Conservation (phyloP, 768 basidiomycete genomes). For the Auricularia auricula-judae region DNA sequence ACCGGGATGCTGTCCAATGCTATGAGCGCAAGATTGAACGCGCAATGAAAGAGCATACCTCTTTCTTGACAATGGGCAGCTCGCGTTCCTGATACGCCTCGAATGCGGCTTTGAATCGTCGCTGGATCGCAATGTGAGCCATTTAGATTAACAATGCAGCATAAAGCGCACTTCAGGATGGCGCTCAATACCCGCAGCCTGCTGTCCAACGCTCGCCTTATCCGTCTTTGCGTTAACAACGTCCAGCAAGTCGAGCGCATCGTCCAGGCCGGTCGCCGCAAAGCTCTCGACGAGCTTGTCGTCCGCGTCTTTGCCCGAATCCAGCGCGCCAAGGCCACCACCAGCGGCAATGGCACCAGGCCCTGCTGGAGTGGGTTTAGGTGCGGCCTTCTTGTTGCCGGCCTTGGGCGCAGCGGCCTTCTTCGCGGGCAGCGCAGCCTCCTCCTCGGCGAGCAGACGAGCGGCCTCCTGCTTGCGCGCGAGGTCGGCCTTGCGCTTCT, state of each 20-base stretch:
- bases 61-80: constrained; percentile 62
- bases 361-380: constrained; percentile 49
- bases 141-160: constrained; percentile 4
- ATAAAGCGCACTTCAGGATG: constrained; percentile 72
- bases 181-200: constrained; percentile 75
- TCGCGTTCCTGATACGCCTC: constrained; percentile 85
- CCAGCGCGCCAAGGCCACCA: constrained; percentile 19
- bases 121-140: constrained; percentile 31
- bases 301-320: constrained; percentile 8
- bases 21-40: constrained; percentile 7
- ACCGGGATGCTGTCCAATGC: constrained; percentile 59
- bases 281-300: constrained; percentile 50
- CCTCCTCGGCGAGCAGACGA: constrained; percentile 80
- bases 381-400: constrained; percentile 44
- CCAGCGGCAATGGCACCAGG: constrained; percentile 81
- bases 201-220: constrained; percentile 80
- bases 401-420: constrained; percentile 56
- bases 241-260: constrained; percentile 79
- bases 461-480: constrained; percentile 83
- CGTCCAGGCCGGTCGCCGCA: constrained; percentile 80
- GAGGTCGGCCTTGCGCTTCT: constrained; percentile 68
- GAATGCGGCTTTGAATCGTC: constrained; percentile 88
- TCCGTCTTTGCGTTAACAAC: constrained; percentile 88
- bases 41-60: constrained; percentile 34
- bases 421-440: constrained; percentile 47